Evolutionary conservation across 164 flowering plant species (phyloP).

Genomic region (Chloranthus sessilifolius): DNA sequence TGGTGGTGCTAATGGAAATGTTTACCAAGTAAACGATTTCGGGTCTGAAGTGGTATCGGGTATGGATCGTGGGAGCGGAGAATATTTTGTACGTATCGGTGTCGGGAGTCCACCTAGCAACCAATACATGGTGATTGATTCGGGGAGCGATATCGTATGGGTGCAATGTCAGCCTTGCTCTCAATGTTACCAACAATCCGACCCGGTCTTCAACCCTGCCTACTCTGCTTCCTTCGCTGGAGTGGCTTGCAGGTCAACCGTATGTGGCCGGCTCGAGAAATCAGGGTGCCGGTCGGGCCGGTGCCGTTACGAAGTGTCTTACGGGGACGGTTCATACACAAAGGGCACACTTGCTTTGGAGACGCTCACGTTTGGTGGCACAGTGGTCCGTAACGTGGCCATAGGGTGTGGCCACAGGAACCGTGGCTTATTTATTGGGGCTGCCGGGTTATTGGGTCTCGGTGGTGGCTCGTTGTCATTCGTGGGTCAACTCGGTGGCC

Average conservation of each 20-base stretch:
- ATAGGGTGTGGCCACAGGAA: constrained; percentile 92
- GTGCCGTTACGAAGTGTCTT: constrained; percentile 71
- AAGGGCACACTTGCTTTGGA: constrained; percentile 56
- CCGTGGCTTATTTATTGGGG: constrained; percentile 82
- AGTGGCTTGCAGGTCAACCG: constrained; percentile 53
- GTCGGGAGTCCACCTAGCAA: constrained; percentile 76
- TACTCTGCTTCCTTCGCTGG: constrained; percentile 57
- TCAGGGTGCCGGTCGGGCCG: constrained; percentile 49
- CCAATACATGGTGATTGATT: constrained; percentile 81
- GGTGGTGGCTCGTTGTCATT: constrained; percentile 88
- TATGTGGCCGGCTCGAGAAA: constrained; percentile 43
- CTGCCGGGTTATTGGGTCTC: constrained; percentile 82
- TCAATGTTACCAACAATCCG: constrained; percentile 73
- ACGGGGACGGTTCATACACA: constrained; percentile 71
- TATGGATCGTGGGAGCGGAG: constrained; percentile 88
- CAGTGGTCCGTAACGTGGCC: constrained; percentile 55
- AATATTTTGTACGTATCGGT: constrained; percentile 81
- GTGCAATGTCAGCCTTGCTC: constrained; percentile 85
- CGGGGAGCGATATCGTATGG: constrained; percentile 90
- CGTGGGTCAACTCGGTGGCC: constrained; percentile 73
- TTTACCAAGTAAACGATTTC: constrained; percentile 41
- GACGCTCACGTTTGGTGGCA: constrained; percentile 45
- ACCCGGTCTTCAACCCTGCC: constrained; percentile 83
- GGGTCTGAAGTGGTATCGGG: constrained; percentile 92
- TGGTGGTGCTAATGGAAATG: constrained; percentile 8